Evolutionary conservation across 2,329 filamentous ascomycete species (phyloP), one percentile per base, ranked within the genome.

Genomic region (Fusarium guadeloupense): DNA sequence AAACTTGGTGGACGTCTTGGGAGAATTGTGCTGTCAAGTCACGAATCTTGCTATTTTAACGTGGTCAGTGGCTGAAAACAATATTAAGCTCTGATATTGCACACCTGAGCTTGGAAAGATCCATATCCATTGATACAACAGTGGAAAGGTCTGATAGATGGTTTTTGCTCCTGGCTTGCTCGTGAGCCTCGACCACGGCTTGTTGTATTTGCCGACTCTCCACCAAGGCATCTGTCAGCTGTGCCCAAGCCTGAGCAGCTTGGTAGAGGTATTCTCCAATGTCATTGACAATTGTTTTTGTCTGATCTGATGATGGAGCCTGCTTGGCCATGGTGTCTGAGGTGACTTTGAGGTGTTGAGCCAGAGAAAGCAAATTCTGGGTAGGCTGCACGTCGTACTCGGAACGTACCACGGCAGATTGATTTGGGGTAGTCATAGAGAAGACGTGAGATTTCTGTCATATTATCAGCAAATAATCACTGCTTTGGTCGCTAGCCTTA

Each of bases 211-310:
- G 71, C 6, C 68, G 62, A 6, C 71, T 74, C 26, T 73, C 63
- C 6, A 74, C 55, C 23, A 76, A 62, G 6, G 64, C 62, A 9
- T 76, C 69, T 9, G 74, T 74, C 30, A 76, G 54, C 13, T 66
- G 63, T 5, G 72, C 69, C 74, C 71, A 75, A 23, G 72, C 60
- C 16, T 67, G 52, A 14, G 74, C 72, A 5, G 72, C 73, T 13
- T 70, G 69, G 14, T 63, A 66, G 13, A 76, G 55, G 33, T 76
- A 76, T 14, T 76, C 74, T n/a, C 74, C 74, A 47, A 76, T 68
- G 19, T 76, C 71, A 25, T 54, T 59, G 37, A 76, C 66, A 9
- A 76, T 40, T 13, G 68, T 71, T 3, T 66, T 63, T 19, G 43
- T 33, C n/a, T 54, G 51, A 7, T 58, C 48, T 34, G 55, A n/a